Evolutionary conservation across 305 asterid species (phyloP), one percentile per base, ranked within the genome.

Genomic region (Rubia tinctorum): DNA sequence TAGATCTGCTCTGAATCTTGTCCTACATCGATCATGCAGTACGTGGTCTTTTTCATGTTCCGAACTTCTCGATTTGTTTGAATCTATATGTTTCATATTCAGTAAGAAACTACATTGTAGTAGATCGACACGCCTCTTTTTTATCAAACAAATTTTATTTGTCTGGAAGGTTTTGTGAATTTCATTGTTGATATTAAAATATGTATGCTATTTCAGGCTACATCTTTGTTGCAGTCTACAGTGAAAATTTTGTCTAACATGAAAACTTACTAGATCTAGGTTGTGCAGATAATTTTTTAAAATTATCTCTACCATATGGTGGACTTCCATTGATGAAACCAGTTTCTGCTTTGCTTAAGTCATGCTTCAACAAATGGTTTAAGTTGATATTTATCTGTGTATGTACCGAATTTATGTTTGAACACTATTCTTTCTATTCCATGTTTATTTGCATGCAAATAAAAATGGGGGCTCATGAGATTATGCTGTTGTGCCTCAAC

Each of bases 21-120:
- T 55, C 47, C 45, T 77, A 58, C 85, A 92, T 97, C 98, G 8
- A 92, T 92, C n/a, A n/a, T n/a, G n/a, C n/a, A n/a, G n/a, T n/a
- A n/a, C n/a, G n/a, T n/a, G n/a, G n/a, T n/a, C n/a, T n/a, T n/a
- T n/a, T n/a, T n/a, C n/a, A n/a, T n/a, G n/a, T n/a, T n/a, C n/a
- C n/a, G n/a, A n/a, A n/a, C n/a, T n/a, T n/a, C n/a, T n/a, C n/a
- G n/a, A n/a, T n/a, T n/a, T n/a, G n/a, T n/a, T n/a, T n/a, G n/a
- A n/a, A n/a, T n/a, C n/a, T n/a, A n/a, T n/a, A n/a, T n/a, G n/a
- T n/a, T n/a, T n/a, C n/a, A n/a, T n/a, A n/a, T n/a, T n/a, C n/a
- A n/a, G n/a, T n/a, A n/a, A n/a, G n/a, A n/a, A n/a, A n/a, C n/a
- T n/a, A n/a, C n/a, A n/a, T n/a, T n/a, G n/a, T n/a, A n/a, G n/a